Base-by-base conservation (phyloP, 768 basidiomycete genomes). In the Lanmaoa rubissima region DNA sequence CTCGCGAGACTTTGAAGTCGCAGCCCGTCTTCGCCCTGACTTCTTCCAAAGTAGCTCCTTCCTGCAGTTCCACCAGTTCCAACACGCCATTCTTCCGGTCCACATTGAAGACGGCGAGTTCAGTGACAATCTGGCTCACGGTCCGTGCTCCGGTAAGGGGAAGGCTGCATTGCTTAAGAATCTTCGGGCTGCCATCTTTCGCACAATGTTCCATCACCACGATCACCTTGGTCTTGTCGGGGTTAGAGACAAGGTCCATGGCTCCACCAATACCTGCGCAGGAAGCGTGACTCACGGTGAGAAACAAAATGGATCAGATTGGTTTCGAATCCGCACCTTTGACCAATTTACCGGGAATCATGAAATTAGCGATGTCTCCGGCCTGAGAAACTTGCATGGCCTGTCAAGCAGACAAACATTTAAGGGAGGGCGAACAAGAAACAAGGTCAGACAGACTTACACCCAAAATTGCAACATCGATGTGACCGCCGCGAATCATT, bases 401-500 rank as follows among this genome's bases (percentile, higher is more conserved):
- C 90, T 92, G 55, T 12, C 42, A 26, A 45, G n/a, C 32, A 59
- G 19, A 24, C 34, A 34, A 41, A 53, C 8, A 41, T 42, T 19
- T 67, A 28, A 50, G 39, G 28, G 11, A 54, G 6, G 17, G n/a
- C 34, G 47, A 32, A 35, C 46, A 36, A 45, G 13, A 53, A 48
- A 14, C 17, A 4, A 34, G 3, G 41, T 21, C 8, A 35, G 43
- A 41, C 40, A 61, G 55, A 77, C 87, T 67, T 73, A 90, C 92
- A 31, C 95, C 95, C 48, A 98, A 84, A 67, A 98, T 95, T 8
- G 94, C 86, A 46, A 96, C 90, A 62, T 98, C 86, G 48, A 98
- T 84, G 73, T 98, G 95, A 6, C 95, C 95, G 44, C 95, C 95
- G 51, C 95, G 90, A 73, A 98, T 97, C 95, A 98, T 98, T 12